Conservation (phyloP, 345 rosid species). For the Rhodamnia rubescens region DNA sequence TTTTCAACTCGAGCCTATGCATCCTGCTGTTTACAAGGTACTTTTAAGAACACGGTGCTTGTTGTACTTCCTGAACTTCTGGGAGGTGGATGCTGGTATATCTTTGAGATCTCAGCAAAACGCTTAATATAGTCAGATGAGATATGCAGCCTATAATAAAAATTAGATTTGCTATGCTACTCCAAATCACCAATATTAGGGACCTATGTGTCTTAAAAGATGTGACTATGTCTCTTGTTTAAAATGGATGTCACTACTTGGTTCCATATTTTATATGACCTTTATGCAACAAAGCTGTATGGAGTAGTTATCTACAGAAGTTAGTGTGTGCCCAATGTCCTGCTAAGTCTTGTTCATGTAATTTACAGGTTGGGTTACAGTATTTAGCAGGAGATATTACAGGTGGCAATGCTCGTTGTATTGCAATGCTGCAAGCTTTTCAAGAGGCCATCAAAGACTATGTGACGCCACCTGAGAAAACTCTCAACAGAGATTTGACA, state of each 20-base stretch:
- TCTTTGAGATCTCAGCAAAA: neutral
- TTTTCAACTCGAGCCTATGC: constrained; percentile 83
- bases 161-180: neutral
- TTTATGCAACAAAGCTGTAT: neutral
- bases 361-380: constrained; percentile 74
- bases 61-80: neutral
- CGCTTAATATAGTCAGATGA: neutral
- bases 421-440: constrained; percentile 92
- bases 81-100: neutral
- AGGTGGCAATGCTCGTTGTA: constrained; percentile 94
- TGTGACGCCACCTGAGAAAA: constrained; percentile 69
- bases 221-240: neutral
- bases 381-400: constrained; percentile 69
- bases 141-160: neutral
- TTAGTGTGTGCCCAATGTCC: neutral
- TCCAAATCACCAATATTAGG: neutral
- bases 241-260: neutral
- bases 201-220: neutral
- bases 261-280: neutral
- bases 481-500: constrained; percentile 72
- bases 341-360: neutral
- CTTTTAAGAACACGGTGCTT: neutral
- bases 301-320: neutral
- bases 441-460: constrained; percentile 73
- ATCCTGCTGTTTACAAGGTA: constrained; percentile 90